Evolutionary conservation across 2,329 filamentous ascomycete genomes (phyloP).

Genomic region (Fonsecaea monophora): DNA sequence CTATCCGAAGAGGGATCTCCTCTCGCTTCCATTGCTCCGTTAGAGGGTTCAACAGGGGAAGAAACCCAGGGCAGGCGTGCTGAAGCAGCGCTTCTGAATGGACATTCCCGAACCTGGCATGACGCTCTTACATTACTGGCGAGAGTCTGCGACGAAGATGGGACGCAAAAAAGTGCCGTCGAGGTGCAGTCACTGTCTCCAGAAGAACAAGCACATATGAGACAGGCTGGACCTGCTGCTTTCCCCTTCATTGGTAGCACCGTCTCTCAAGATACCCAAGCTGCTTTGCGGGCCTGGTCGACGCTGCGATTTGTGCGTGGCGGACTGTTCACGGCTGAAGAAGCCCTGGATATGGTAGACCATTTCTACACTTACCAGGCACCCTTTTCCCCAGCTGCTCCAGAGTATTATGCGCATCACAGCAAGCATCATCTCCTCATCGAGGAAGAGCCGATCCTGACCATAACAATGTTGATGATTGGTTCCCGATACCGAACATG

Average conservation of each 20-base stretch:
- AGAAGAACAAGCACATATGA: constrained; percentile 3
- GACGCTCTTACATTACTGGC: constrained; percentile 11
- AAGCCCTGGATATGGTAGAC: constrained; percentile 14
- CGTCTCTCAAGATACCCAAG: constrained; percentile 3
- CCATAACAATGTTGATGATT: constrained; percentile 13
- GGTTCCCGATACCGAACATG: constrained; percentile 12
- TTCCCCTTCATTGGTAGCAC: constrained; percentile 4
- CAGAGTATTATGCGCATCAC: constrained; percentile 14
- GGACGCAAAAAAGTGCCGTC: neutral
- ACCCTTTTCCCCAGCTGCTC: constrained; percentile 5
- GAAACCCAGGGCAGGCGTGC: constrained; percentile 9
- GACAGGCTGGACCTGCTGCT: constrained; percentile 4
- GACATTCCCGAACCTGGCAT: constrained; percentile 11
- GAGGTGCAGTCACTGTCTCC: constrained; percentile 10
- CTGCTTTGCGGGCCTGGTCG: constrained; percentile 8
- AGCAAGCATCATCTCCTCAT: constrained; percentile 12
- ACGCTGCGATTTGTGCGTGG: constrained; percentile 9
- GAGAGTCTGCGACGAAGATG: constrained; percentile 11
- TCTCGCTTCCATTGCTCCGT: neutral
- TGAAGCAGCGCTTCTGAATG: constrained; percentile 10
- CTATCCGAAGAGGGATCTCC: constrained; percentile 7
- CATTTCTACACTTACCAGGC: constrained; percentile 15
- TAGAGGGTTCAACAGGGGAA: neutral
- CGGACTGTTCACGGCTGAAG: constrained; percentile 13
- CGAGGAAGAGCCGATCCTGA: constrained; percentile 9